Conservation (phyloP, 495 filamentous ascomycete species). For the Achaetomiella virescens region DNA sequence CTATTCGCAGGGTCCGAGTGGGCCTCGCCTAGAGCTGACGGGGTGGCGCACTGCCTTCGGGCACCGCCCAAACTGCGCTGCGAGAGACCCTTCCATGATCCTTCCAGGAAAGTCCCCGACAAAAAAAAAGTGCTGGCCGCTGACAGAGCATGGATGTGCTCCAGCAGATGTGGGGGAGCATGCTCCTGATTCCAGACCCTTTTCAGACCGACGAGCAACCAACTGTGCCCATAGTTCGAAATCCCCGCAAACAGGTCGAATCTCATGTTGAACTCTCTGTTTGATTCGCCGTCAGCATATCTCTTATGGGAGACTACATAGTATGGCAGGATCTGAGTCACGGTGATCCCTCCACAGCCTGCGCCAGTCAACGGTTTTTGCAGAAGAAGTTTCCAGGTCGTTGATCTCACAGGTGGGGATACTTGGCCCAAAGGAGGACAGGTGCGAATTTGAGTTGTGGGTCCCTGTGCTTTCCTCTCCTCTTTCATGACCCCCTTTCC, state of each 20-base stretch:
- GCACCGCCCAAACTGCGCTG: neutral
- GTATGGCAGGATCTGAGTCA: neutral
- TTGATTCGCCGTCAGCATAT: no score
- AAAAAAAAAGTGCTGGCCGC: neutral
- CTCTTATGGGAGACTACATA: no score
- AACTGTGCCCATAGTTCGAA: no score
- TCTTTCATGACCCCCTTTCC: neutral
- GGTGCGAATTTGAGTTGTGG: slow-evolving; percentile 10
- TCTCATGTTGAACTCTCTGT: no score
- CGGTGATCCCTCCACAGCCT: neutral
- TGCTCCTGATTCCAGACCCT: no score
- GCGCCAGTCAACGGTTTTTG: neutral
- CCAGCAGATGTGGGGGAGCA: neutral
- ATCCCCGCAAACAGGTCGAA: no score
- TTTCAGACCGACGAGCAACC: no score
- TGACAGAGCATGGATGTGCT: neutral
- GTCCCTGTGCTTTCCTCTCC: neutral
- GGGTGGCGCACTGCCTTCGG: slow-evolving; percentile 7
- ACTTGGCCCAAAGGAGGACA: neutral
- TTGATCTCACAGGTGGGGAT: neutral
- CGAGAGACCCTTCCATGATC: neutral
- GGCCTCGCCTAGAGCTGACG: neutral
- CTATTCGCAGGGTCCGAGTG: slow-evolving; percentile 21
- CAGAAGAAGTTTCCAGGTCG: neutral
- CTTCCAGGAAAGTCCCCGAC: slow-evolving; percentile 2